Percentiles rank a stretch among this genome's conserved stretches.
phyloP scores from a whole-genome alignment of 2,329 filamentous ascomycete genomes.

The Colletotrichum gigasporum region DNA sequence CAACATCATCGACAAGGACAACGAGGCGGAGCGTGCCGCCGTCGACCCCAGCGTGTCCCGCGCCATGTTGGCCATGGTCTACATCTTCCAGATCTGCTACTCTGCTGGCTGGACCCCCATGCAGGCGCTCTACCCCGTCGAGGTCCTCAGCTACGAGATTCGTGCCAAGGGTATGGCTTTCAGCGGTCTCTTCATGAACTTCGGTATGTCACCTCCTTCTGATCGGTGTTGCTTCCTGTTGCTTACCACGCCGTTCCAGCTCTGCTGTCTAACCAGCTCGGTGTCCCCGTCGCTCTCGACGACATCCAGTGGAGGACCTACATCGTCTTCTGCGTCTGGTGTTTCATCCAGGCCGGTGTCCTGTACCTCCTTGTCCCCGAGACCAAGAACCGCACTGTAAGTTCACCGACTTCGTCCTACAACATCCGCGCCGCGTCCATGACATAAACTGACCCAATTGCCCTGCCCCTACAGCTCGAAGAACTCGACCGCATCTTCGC shows the following conservation, averaged over 20 bases:
- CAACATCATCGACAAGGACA: constrained; percentile 39
- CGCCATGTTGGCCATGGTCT: constrained; percentile 60
- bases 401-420: constrained; percentile 22
- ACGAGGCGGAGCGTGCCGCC: constrained; percentile 23
- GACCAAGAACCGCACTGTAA: constrained; percentile 55
- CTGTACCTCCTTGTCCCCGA: constrained; percentile 62
- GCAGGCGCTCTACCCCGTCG: constrained; percentile 59
- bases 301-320: constrained; percentile 64
- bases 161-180: constrained; percentile 66
- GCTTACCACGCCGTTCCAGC: constrained; percentile 54
- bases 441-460: background rate
- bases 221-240: too few species aligned
- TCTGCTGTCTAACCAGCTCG: constrained; percentile 56
- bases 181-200: constrained; percentile 33
- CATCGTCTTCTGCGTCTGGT: constrained; percentile 59
- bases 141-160: constrained; percentile 62
- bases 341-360: constrained; percentile 47
- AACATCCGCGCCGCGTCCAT: constrained; percentile 18
- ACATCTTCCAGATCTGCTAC: constrained; percentile 61
- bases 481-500: constrained; percentile 27
- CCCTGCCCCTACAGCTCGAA: constrained; percentile 5
- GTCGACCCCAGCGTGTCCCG: constrained; percentile 46
- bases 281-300: constrained; percentile 55
- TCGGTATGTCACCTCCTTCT: background rate
- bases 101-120: constrained; percentile 50